phyloP scores from a whole-genome alignment of 148 eudicot species.

The Rhododendron kiyosumense region DNA sequence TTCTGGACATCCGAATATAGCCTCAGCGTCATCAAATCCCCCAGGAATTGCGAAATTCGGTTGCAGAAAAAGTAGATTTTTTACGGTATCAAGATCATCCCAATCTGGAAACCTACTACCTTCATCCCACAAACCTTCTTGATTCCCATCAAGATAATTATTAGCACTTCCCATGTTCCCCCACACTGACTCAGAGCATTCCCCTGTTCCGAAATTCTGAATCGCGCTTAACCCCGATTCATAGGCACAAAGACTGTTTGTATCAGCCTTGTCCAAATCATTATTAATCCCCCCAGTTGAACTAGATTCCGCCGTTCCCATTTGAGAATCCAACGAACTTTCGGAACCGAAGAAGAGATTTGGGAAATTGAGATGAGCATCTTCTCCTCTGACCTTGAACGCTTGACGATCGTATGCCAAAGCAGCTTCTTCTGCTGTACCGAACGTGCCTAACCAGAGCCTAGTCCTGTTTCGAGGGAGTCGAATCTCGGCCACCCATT shows the following conservation, averaged over 20 bases:
- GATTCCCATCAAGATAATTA: not conserved
- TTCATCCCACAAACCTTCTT: not conserved
- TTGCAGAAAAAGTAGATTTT: not conserved
- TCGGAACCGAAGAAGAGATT: not conserved
- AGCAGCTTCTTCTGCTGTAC: constrained; percentile 35
- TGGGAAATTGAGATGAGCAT: constrained; percentile 36
- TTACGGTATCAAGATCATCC: not conserved
- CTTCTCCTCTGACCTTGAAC: constrained; percentile 25
- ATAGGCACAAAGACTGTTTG: not conserved
- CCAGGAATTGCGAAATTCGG: not conserved
- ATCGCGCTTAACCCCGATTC: not conserved
- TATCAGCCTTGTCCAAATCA: not conserved
- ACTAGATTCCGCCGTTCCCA: not conserved
- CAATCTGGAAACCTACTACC: not conserved
- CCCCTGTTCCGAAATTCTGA: not conserved
- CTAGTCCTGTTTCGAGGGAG: constrained; percentile 36
- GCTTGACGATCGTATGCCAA: constrained; percentile 42
- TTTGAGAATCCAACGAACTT: not conserved
- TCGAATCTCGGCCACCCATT: constrained; percentile 46
- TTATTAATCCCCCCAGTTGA: not conserved
- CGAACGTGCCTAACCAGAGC: constrained; percentile 41
- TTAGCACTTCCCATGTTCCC: not conserved
- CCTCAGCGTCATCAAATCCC: not conserved
- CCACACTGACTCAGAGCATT: not conserved
- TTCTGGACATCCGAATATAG: not conserved